A percentile compares a stretch with the other conserved stretches of the same genome.
phyloP scores from a whole-genome alignment of 768 basidiomycete species.

The Lactarius trivialis region DNA sequence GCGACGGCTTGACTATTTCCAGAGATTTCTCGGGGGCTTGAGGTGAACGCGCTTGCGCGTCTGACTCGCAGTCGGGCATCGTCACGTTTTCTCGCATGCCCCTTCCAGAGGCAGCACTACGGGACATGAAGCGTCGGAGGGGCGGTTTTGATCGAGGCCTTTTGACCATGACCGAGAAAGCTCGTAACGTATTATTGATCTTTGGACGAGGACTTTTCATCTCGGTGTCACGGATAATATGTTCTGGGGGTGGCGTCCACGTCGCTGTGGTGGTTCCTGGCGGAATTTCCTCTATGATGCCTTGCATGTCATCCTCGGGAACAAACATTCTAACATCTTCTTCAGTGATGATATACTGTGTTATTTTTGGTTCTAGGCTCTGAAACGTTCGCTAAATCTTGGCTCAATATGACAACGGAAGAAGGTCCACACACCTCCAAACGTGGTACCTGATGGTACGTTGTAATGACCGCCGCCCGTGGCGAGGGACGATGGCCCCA shows the following conservation, averaged over 20 bases:
- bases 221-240: not conserved
- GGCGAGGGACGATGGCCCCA: not conserved
- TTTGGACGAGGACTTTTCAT: not conserved
- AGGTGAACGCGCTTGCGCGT: not conserved
- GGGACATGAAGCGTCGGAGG: not conserved
- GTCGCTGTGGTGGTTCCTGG: not conserved
- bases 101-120: not conserved
- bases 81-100: not conserved
- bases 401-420: not conserved
- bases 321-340: not conserved
- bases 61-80: not conserved
- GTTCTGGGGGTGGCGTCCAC: not conserved
- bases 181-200: no score
- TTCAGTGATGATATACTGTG: not conserved
- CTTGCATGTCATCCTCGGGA: not conserved
- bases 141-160: not conserved
- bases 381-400: not conserved
- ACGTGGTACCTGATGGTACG: not conserved
- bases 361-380: not conserved
- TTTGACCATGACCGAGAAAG: not conserved
- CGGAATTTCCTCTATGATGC: not conserved
- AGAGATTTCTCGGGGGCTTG: not conserved
- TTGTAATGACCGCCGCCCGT: not conserved
- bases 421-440: not conserved
- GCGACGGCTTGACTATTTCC: not conserved